These are phyloP conservation scores for Pythium monospermum DNA, from an alignment of 352 stramenopile species.

Conservation along the genomic window DNA sequence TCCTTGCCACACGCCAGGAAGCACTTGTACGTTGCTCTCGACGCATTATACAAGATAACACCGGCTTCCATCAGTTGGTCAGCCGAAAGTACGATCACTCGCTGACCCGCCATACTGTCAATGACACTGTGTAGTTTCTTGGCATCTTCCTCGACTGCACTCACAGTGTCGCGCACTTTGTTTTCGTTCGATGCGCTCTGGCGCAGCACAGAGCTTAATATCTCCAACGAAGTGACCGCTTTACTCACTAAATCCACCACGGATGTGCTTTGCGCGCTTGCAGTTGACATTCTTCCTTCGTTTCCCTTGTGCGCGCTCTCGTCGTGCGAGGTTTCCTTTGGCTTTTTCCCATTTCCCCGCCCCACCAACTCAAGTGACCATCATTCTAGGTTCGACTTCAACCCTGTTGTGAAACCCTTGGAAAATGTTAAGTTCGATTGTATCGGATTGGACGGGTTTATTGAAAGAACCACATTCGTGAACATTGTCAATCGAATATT, in stretches of 20 bases:
- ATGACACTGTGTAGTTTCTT: constrained; percentile 31
- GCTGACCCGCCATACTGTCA: constrained; percentile 14
- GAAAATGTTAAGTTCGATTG: too few relatives aligned
- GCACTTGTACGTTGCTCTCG: constrained; percentile 33
- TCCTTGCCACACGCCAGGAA: constrained; percentile 25
- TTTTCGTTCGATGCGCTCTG: not conserved
- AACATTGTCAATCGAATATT: too few relatives aligned
- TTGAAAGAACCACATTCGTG: too few relatives aligned
- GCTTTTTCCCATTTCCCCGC: too few relatives aligned
- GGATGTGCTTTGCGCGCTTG: not conserved
- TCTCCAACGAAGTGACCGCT: constrained; percentile 6
- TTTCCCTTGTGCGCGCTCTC: not conserved
- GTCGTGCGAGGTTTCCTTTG: too few relatives aligned
- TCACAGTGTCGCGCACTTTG: not conserved
- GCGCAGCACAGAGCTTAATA: not conserved
- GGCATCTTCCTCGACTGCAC: constrained; percentile 1
- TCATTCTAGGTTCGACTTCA: too few relatives aligned
- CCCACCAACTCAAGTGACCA: too few relatives aligned
- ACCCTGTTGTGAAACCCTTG: too few relatives aligned
- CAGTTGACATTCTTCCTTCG: too few relatives aligned
- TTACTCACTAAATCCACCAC: constrained; percentile 7
- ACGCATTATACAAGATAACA: constrained; percentile 66
- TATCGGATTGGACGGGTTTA: too few relatives aligned
- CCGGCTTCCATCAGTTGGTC: constrained; percentile 50
- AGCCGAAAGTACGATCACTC: constrained; percentile 26